phyloP scores from a whole-genome alignment of 805 yeast genomes.

The Saturnispora silvae region DNA sequence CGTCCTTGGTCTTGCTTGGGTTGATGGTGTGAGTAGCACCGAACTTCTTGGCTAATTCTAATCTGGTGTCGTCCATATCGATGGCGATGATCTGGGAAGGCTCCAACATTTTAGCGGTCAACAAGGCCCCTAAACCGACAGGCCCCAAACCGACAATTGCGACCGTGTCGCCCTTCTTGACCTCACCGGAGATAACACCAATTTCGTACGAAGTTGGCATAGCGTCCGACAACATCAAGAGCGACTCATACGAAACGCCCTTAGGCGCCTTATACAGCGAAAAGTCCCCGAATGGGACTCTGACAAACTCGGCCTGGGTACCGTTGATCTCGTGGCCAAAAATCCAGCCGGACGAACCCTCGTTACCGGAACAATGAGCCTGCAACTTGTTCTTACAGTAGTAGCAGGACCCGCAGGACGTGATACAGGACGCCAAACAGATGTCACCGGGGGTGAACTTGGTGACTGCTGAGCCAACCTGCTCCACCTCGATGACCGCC shows the following conservation, averaged over 20 bases:
- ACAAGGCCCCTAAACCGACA: slow-evolving; percentile 53
- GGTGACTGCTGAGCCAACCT: slow-evolving; percentile 39
- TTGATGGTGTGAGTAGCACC: slow-evolving; percentile 53
- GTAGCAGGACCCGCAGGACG: slow-evolving; percentile 48
- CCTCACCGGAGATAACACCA: slow-evolving; percentile 47
- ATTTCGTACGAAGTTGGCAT: slow-evolving; percentile 61
- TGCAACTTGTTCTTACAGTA: slow-evolving; percentile 47
- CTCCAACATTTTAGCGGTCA: slow-evolving; percentile 41
- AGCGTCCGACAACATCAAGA: slow-evolving; percentile 53
- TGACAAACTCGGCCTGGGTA: slow-evolving; percentile 52
- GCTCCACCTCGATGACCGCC: slow-evolving; percentile 43
- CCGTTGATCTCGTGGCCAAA: slow-evolving; percentile 54
- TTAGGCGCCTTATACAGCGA: slow-evolving; percentile 29
- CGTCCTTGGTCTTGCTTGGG: slow-evolving; percentile 34
- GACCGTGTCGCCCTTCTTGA: slow-evolving; percentile 45
- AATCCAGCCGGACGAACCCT: slow-evolving; percentile 33
- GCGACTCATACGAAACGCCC: slow-evolving; percentile 31
- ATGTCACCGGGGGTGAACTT: slow-evolving; percentile 45
- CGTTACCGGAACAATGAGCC: slow-evolving; percentile 42
- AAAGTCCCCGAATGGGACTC: slow-evolving; percentile 40
- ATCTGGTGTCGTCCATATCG: slow-evolving; percentile 49
- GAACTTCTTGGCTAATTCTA: slow-evolving; percentile 43
- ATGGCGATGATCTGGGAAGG: slow-evolving; percentile 48
- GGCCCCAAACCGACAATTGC: slow-evolving; percentile 64
- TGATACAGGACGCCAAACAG: slow-evolving; percentile 56